Evolutionary conservation across 805 yeast species (phyloP), one percentile per base, ranked within the genome.

Genomic region (Saturnispora dispora): DNA sequence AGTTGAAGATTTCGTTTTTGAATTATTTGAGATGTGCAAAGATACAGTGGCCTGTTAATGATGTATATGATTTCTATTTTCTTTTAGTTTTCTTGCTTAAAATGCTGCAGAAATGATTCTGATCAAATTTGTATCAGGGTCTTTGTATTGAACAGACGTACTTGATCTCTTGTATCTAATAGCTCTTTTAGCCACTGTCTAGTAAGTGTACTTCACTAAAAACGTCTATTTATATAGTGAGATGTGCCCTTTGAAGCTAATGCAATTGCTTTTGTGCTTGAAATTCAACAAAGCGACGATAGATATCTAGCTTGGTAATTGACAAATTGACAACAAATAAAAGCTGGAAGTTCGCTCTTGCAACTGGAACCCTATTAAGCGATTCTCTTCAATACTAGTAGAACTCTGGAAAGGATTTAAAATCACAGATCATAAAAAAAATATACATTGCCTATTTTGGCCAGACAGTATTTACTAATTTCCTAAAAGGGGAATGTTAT

Each of bases 401-500:
- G 33, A 11, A 30, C 15, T 30, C 17, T 23, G 22, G n/a, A 10
- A 40, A 22, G 18, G 30, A 40, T 40, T 13, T 13, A 23, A 40
- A 10, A 22, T 6, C 10, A 15, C 25, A 40, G 22, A 40, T 22
- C 44, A 40, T 7, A 40, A 10, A 40, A 25, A 36, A 36, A 40
- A 40, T 22, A 23, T 40, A 27, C 28, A n/a, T 27, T 42, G 22
- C 22, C 35, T 17, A 42, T 27, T 42, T 23, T 15, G n/a, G 30
- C 39, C 28, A 22, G 20, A 45, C 28, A 18, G 22, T 58, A 57
- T 58, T 56, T 50, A 52, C 51, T 22, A 47, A 44, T 56, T 50
- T 1, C 60, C 58, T 44, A 33, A 52, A 48, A 43, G 39, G 59
- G 60, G 45, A 56, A 37, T 48, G 45, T 48, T 23, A 23, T 23